Base-by-base conservation (phyloP, 2,329 filamentous ascomycete species). In the Knufia petricola region DNA sequence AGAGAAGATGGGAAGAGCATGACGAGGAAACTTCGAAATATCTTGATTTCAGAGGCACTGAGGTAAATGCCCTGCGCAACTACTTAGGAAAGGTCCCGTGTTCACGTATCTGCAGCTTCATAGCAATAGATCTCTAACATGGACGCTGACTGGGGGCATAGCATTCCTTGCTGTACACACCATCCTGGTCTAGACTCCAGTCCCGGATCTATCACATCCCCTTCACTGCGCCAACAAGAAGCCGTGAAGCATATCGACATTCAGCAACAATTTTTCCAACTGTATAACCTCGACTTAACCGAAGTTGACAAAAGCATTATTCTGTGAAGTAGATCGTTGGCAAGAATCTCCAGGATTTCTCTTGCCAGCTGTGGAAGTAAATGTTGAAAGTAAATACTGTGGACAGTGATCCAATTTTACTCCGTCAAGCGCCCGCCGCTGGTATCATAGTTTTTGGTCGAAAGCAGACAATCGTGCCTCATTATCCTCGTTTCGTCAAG, bases 351-450 rank as follows among this genome's bases (percentile, higher is more conserved):
- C 41, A 13, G 21, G 13, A 47, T n/a, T 47, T 28, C 10, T 47
- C 13, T 47, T 47, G 44, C 19, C 32, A 37, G 30, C n/a, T 20
- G 13, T 24, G 19, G 20, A 38, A 30, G 24, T 38, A 24, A 21
- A 47, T 39, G 23, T 12, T 31, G 24, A 4, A n/a, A 17, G 6
- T n/a, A 36, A 36, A 6, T 19, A 44, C 24, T 31, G n/a, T n/a
- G n/a, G n/a, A n/a, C n/a, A n/a, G n/a, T n/a, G n/a, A n/a, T n/a
- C 28, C 28, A 20, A 20, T 15, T 47, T 21, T 39, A 47, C 44
- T 47, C 44, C 44, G 32, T 47, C 32, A 20, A 47, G 44, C 44
- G 44, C 44, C 44, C 36, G 44, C 44, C 44, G 44, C 44, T 47
- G 44, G 44, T 47, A 46, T 46, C 43, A 46, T 46, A 19, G 31